Conservation (phyloP, 768 basidiomycete genomes). For the Rhizopogon rudus region DNA sequence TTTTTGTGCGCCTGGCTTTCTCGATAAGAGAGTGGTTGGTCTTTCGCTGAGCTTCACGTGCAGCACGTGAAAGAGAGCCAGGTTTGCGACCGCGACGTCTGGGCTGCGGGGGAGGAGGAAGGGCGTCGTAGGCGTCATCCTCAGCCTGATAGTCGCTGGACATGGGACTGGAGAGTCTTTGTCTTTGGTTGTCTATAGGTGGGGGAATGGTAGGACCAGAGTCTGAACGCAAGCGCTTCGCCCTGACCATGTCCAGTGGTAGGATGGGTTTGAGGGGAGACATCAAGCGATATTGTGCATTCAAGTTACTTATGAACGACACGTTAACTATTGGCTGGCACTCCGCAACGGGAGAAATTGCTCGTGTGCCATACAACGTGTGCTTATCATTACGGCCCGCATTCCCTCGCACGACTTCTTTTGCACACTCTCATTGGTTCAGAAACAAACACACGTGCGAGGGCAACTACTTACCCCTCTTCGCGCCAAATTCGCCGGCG, state of each 20-base stretch:
- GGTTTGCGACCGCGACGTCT: conserved; percentile 74
- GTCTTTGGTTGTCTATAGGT: neutral
- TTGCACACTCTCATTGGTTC: conserved; percentile 15
- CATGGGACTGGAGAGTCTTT: conserved; percentile 3
- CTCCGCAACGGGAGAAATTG: conserved; percentile 1
- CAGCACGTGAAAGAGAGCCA: conserved; percentile 64
- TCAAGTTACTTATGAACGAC: conserved; percentile 1
- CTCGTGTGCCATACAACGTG: conserved; percentile 23
- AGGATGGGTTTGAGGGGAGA: conserved; percentile 21
- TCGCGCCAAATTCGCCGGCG: neutral
- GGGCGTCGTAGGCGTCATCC: conserved; percentile 21
- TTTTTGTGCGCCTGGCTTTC: conserved; percentile 90
- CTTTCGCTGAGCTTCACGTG: conserved; percentile 83
- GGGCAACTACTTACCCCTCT: neutral
- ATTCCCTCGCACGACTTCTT: conserved; percentile 8
- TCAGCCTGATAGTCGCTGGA: conserved; percentile 18
- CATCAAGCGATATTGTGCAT: conserved; percentile 3
- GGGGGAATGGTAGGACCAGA: conserved; percentile 2
- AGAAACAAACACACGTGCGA: neutral
- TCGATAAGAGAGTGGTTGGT: conserved; percentile 95
- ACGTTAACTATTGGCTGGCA: conserved; percentile 2
- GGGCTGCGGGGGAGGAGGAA: conserved; percentile 22
- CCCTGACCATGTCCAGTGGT: conserved; percentile 22
- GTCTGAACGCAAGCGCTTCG: conserved; percentile 34
- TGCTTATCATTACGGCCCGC: conserved; percentile 5